Conservation (phyloP, 73 alveolate genomes). For the Blepharisma japonicum region DNA sequence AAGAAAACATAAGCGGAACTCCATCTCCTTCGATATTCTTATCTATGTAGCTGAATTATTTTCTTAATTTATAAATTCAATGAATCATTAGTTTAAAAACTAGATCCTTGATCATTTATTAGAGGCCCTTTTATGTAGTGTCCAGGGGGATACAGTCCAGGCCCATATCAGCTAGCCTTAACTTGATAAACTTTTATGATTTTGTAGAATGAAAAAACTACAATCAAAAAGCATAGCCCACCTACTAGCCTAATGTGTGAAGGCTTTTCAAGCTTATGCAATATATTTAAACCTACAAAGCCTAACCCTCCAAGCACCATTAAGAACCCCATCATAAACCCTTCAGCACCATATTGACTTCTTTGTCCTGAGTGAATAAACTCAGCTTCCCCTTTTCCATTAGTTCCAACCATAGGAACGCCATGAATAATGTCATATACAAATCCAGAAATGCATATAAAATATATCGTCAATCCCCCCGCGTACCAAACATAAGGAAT, state of each 20-base stretch:
- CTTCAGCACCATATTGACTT: slow-evolving; percentile 82
- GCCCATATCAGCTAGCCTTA: slow-evolving; percentile 78
- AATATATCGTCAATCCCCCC: slow-evolving; percentile 50
- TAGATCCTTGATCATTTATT: slow-evolving; percentile 71
- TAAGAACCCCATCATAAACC: slow-evolving; percentile 60
- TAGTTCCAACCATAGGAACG: slow-evolving; percentile 69
- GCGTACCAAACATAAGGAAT: slow-evolving; percentile 67
- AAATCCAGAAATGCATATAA: slow-evolving; percentile 77
- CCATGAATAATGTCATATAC: slow-evolving; percentile 71
- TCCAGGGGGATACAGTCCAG: slow-evolving; percentile 73
- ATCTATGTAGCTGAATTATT: no score
- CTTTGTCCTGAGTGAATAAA: slow-evolving; percentile 75
- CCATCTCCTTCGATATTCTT: no score
- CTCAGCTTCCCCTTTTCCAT: slow-evolving; percentile 52
- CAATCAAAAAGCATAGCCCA: slow-evolving; percentile 32
- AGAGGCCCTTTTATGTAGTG: slow-evolving; percentile 67
- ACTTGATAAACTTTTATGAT: slow-evolving; percentile 49
- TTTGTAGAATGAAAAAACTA: slow-evolving; percentile 37
- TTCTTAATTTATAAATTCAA: no score
- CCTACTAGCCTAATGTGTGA: slow-evolving; percentile 42
- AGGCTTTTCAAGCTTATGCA: slow-evolving; percentile 36
- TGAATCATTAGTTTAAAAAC: slow-evolving; percentile 37
- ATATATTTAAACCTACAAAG: slow-evolving; percentile 38
- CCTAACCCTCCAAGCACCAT: slow-evolving; percentile 45
- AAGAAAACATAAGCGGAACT: no score